Evolutionary conservation across 1,284 basidiomycete genomes (phyloP).

Genomic region (Ceratobasidium papillatum): DNA sequence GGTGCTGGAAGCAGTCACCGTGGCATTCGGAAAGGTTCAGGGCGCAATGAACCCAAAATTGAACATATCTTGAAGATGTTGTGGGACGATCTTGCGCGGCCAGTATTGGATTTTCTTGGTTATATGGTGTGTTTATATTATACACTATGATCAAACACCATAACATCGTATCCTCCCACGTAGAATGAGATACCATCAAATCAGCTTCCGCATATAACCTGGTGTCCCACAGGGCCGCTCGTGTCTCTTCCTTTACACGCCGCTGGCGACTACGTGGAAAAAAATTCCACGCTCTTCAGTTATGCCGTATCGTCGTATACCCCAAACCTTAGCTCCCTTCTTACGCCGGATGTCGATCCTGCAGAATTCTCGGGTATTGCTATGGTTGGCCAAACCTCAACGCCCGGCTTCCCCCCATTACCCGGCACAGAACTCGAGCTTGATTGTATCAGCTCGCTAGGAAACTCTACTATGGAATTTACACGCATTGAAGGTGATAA

Average conservation of each 20-base stretch:
- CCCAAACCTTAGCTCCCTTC: background rate
- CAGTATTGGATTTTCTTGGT: conserved; percentile 8
- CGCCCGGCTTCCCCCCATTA: background rate
- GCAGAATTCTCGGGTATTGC: background rate
- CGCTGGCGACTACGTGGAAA: background rate
- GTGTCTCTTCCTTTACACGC: conserved; percentile 4
- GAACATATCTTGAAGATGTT: background rate
- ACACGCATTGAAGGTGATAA: background rate
- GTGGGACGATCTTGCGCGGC: background rate
- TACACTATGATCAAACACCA: too few relatives aligned
- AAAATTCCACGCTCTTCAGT: background rate
- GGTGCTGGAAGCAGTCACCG: background rate
- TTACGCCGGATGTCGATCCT: background rate
- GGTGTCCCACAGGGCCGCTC: conserved; percentile 5
- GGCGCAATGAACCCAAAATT: background rate
- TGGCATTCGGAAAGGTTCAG: background rate
- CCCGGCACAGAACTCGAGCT: conserved; percentile 10
- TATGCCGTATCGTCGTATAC: background rate
- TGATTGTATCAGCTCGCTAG: background rate
- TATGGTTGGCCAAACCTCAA: background rate
- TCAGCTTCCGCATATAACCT: conserved; percentile 8
- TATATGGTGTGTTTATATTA: conserved; percentile 2
- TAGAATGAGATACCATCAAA: background rate
- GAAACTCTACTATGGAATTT: background rate
- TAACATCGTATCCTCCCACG: background rate